Conservation (phyloP, 1,139 yeast genomes). For the Taphrina pruni region DNA sequence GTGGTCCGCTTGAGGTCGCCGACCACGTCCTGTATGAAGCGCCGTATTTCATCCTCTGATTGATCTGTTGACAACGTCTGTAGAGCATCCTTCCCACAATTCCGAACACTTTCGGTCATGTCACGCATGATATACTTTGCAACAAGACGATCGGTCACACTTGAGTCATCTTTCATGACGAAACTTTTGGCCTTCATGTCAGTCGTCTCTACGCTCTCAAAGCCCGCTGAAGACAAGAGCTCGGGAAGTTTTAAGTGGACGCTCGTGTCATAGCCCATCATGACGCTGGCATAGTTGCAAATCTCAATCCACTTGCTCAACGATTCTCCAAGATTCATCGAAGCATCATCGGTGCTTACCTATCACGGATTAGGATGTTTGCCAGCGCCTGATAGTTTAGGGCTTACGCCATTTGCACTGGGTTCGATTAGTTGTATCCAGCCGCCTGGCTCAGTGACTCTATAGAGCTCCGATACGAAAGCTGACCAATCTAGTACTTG, state of each 20-base stretch:
- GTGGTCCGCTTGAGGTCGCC: slow-evolving; percentile 2
- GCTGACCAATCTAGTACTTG: not conserved
- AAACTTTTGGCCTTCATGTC: slow-evolving; percentile 1
- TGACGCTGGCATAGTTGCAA: slow-evolving; percentile 3
- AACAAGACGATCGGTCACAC: not conserved
- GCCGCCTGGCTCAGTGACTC: slow-evolving; percentile 7
- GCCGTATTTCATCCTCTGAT: slow-evolving; percentile 9
- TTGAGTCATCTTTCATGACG: not conserved
- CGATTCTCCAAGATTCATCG: not conserved
- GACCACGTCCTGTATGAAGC: slow-evolving; percentile 7
- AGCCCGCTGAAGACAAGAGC: not conserved
- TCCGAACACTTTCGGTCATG: slow-evolving; percentile 10
- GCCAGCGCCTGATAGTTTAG: not conserved
- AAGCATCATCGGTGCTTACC: not conserved
- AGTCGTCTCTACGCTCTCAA: not conserved
- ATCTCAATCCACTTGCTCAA: slow-evolving; percentile 1
- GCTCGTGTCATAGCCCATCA: slow-evolving; percentile 2
- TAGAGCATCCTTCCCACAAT: slow-evolving; percentile 12
- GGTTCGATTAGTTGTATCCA: slow-evolving; percentile 17
- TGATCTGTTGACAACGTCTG: slow-evolving; percentile 7
- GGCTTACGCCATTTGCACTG: slow-evolving; percentile 2
- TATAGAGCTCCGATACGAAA: slow-evolving; percentile 4
- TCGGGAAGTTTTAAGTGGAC: not conserved
- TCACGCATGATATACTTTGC: slow-evolving; percentile 3
- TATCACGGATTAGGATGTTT: not conserved